Evolutionary conservation across 805 yeast species (phyloP).

Genomic region (Candida insectalens): DNA sequence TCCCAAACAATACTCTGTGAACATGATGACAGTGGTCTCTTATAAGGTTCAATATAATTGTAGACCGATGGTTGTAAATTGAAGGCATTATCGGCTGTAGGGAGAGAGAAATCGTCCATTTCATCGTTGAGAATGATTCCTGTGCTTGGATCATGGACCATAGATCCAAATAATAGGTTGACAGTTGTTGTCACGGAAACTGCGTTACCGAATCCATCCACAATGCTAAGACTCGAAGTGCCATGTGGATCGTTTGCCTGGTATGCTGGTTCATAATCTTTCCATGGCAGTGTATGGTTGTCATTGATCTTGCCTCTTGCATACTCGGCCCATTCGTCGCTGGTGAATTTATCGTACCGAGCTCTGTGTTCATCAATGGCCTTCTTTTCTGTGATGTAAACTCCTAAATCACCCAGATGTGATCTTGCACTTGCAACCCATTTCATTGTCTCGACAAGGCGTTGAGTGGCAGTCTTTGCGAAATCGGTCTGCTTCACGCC

Average conservation of each 20-base stretch:
- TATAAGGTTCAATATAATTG: slow-evolving; percentile 67
- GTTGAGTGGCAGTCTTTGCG: slow-evolving; percentile 43
- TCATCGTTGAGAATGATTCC: slow-evolving; percentile 81
- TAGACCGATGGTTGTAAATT: slow-evolving; percentile 71
- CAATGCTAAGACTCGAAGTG: slow-evolving; percentile 76
- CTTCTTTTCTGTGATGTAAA: slow-evolving; percentile 17
- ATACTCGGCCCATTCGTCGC: slow-evolving; percentile 46
- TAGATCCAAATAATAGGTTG: slow-evolving; percentile 73
- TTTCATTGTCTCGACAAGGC: slow-evolving; percentile 79
- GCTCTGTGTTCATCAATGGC: slow-evolving; percentile 20
- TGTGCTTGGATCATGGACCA: slow-evolving; percentile 70
- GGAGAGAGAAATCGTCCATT: slow-evolving; percentile 90
- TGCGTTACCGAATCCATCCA: slow-evolving; percentile 68
- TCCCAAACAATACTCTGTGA: slow-evolving; percentile 62
- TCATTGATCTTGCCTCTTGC: slow-evolving; percentile 45
- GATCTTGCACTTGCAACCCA: slow-evolving; percentile 87
- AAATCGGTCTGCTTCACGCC: slow-evolving; percentile 38
- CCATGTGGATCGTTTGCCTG: slow-evolving; percentile 80
- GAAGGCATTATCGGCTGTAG: slow-evolving; percentile 63
- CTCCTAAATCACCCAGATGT: slow-evolving; percentile 63
- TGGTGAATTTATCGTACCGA: slow-evolving; percentile 35
- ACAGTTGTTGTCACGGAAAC: slow-evolving; percentile 86
- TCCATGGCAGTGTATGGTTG: slow-evolving; percentile 52
- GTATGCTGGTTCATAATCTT: slow-evolving; percentile 69
- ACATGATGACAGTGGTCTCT: slow-evolving; percentile 78